Evolutionary conservation across 768 basidiomycete genomes (phyloP).

Genomic region (Sistotremastrum niveocremeum): DNA sequence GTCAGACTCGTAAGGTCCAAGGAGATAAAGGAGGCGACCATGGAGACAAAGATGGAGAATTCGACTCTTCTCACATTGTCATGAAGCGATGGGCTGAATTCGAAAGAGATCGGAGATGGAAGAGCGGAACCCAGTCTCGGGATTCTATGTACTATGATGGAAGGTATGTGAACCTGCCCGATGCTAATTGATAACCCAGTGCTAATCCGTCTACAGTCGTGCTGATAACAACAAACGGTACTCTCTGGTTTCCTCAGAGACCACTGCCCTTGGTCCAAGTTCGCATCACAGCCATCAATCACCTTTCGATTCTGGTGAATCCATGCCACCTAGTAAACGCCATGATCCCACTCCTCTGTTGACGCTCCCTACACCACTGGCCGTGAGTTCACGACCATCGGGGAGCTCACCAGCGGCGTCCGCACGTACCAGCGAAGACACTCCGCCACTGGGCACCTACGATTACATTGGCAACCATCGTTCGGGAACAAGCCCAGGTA

Average conservation of each 20-base stretch:
- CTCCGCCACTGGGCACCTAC: not conserved
- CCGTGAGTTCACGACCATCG: slow-evolving; percentile 35
- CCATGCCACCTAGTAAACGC: slow-evolving; percentile 33
- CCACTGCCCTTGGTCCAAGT: slow-evolving; percentile 40
- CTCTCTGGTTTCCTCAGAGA: slow-evolving; percentile 67
- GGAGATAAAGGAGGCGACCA: slow-evolving; percentile 62
- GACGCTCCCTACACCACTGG: slow-evolving; percentile 63
- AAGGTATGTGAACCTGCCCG: slow-evolving; percentile 39
- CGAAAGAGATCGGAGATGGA: slow-evolving; percentile 91
- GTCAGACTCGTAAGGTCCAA: slow-evolving; percentile 73
- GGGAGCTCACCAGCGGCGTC: slow-evolving; percentile 27
- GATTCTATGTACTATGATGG: slow-evolving; percentile 59
- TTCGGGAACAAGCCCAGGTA: slow-evolving; percentile 30
- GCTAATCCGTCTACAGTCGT: slow-evolving; percentile 6
- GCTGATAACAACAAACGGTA: slow-evolving; percentile 38
- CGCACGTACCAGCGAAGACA: slow-evolving; percentile 32
- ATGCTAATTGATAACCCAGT: slow-evolving; percentile 7
- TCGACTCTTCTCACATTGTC: slow-evolving; percentile 90
- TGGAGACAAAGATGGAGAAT: slow-evolving; percentile 93
- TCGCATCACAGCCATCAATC: slow-evolving; percentile 51
- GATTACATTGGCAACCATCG: slow-evolving; percentile 20
- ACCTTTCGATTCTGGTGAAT: slow-evolving; percentile 28
- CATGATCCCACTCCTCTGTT: slow-evolving; percentile 60
- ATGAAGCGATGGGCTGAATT: slow-evolving; percentile 99
- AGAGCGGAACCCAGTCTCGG: slow-evolving; percentile 69